Evolutionary conservation across 148 eudicot genomes (phyloP), one percentile per base, ranked within the genome.

Genomic region (Nepenthes gracilis): DNA sequence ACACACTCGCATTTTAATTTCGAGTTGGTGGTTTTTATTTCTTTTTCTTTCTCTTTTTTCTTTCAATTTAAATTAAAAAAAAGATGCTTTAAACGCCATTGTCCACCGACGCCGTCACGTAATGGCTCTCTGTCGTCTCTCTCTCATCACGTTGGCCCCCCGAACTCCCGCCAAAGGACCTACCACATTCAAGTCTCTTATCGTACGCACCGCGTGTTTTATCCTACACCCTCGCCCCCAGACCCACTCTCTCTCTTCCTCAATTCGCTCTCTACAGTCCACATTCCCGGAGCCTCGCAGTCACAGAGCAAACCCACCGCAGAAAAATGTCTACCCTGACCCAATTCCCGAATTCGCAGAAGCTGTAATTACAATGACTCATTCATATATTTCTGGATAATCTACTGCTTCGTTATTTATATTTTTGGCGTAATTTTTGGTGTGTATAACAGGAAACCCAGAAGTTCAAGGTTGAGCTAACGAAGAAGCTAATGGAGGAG

Each of bases 291-390:
- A 23, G 23, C 23, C 13, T 56, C 70, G 40, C 49, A 12, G 49
- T 62, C 66, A 47, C 52, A 43, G 58, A 53, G 73, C 83, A 23
- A 68, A 49, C 49, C 68, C 67, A 48, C 57, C 71, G 59, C 80
- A 61, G 65, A 76, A 69, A 53, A 59, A 65, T 64, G 68, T 68
- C 12, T 80, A 77, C 54, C 83, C 80, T 12, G 86, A 83, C 43
- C 88, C 85, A 14, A 78, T 69, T 54, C 88, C 83, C 14, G 80
- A 83, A 58, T 83, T 83, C 57, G 81, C 83, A 2, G 48, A 47
- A 2, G 67, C 87, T 40, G 85, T 85, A 69, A 69, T 53, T 67
- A 1, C 9, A 12, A 0, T 40, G 45, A 40, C 45, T 40, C 4
- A 40, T 14, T 3, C 55, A 9, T 35, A 5, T 33, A 38, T 47